Evolutionary conservation across 768 basidiomycete species (phyloP).

Genomic region (Gloeopeniophorella convolvens): DNA sequence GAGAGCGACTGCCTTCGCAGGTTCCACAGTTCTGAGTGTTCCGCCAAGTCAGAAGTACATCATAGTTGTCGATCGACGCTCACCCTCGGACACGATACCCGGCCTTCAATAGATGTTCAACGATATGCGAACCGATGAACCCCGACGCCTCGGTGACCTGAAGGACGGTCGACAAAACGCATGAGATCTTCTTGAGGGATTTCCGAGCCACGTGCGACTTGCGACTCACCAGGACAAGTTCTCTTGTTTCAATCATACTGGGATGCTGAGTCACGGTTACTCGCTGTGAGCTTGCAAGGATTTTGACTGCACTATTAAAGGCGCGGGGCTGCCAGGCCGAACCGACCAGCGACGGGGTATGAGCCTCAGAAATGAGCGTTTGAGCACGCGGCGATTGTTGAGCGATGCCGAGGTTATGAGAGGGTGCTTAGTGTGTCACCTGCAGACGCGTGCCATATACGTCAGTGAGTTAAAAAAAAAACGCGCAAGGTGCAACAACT

Average conservation of each 20-base stretch:
- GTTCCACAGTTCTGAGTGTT: conserved; percentile 2
- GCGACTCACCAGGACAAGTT: conserved; percentile 12
- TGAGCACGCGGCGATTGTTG: too few relatives aligned
- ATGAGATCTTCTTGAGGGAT: not conserved
- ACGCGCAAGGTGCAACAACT: too few relatives aligned
- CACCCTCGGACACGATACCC: conserved; percentile 46
- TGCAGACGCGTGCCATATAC: too few relatives aligned
- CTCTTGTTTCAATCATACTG: not conserved
- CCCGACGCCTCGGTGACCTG: conserved; percentile 40
- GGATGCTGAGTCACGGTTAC: too few relatives aligned
- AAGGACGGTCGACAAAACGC: not conserved
- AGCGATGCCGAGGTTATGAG: too few relatives aligned
- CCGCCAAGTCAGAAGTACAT: not conserved
- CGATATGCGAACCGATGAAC: conserved; percentile 38
- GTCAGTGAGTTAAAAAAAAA: too few relatives aligned
- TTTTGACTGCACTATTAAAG: too few relatives aligned
- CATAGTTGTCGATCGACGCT: conserved; percentile 4
- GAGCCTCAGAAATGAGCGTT: too few relatives aligned
- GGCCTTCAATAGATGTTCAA: conserved; percentile 33
- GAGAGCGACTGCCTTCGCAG: not conserved
- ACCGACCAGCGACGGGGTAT: too few relatives aligned
- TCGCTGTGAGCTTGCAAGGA: too few relatives aligned
- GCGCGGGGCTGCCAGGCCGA: too few relatives aligned
- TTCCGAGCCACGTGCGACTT: not conserved
- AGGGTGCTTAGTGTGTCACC: too few relatives aligned